Percentiles rank a stretch among this genome's conserved stretches.
phyloP scores from a whole-genome alignment of 2,329 filamentous ascomycete species.

The Alternaria hordeiaustralica region DNA sequence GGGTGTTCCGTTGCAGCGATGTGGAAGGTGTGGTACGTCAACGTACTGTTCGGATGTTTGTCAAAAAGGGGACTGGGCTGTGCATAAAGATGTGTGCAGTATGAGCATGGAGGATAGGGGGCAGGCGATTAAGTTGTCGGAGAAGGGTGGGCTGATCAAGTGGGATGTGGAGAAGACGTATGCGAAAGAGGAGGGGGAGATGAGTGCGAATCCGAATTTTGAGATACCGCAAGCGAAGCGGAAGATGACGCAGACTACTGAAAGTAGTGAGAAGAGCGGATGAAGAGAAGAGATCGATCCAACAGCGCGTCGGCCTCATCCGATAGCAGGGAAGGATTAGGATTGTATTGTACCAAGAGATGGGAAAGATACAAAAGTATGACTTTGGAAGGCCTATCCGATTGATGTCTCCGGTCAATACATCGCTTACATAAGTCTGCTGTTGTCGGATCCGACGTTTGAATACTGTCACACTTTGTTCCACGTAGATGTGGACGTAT shows the following conservation, averaged over 20 bases:
- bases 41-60: conserved; percentile 28
- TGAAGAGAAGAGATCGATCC: not conserved
- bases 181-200: conserved; percentile 15
- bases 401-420: not conserved
- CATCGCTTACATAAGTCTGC: not conserved
- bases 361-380: not conserved
- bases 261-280: not conserved
- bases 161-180: conserved; percentile 27
- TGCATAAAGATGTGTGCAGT: conserved; percentile 30
- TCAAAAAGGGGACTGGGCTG: conserved; percentile 29
- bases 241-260: rapidly evolving
- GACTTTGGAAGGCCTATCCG: not conserved
- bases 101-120: conserved; percentile 31
- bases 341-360: not conserved
- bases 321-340: not conserved
- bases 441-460: too few species aligned
- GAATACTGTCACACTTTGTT: not conserved
- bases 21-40: conserved; percentile 30
- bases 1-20: conserved; percentile 16
- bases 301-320: not conserved
- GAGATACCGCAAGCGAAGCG: conserved; percentile 9
- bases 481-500: not conserved
- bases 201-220: conserved; percentile 29
- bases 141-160: conserved; percentile 28
- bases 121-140: conserved; percentile 23